These are phyloP conservation scores for Cynanchum wilfordii DNA, from an alignment of 257 asterid species.

Conservation along the genomic window DNA sequence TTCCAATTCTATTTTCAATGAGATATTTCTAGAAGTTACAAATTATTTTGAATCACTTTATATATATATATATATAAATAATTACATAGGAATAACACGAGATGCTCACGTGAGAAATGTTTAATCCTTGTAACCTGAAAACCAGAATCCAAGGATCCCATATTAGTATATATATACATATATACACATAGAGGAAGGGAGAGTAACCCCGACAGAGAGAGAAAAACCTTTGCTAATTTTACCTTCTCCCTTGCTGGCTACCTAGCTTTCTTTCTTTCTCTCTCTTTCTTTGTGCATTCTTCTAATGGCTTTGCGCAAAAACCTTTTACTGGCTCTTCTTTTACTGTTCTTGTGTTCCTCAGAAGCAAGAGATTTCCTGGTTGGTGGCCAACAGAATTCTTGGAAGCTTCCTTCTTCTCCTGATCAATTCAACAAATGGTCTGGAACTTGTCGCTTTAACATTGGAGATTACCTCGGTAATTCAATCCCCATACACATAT, in stretches of 20 bases:
- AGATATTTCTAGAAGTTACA: too few species aligned
- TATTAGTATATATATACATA: too few species aligned
- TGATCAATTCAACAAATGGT: constrained; percentile 45
- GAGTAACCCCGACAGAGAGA: not conserved
- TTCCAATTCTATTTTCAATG: too few species aligned
- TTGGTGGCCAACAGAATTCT: constrained; percentile 29
- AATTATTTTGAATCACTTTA: not conserved
- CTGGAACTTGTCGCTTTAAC: constrained; percentile 35
- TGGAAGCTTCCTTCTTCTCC: constrained; percentile 59
- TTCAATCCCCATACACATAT: not conserved
- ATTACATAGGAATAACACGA: not conserved
- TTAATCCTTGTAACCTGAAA: constrained; percentile 11
- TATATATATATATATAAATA: not conserved
- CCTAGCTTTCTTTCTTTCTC: not conserved
- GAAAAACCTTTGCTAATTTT: not conserved
- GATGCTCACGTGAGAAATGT: not conserved
- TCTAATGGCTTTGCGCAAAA: constrained; percentile 35
- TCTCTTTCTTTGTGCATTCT: too few species aligned
- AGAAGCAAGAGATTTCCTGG: constrained; percentile 34
- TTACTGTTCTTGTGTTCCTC: constrained; percentile 21
- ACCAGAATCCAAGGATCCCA: constrained; percentile 10
- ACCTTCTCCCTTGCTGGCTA: not conserved
- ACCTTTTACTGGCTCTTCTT: constrained; percentile 18
- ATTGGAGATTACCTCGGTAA: constrained; percentile 62
- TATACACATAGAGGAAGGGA: not conserved